phyloP scores from a whole-genome alignment of 495 filamentous ascomycete genomes.

The Lophiotrema nucula region DNA sequence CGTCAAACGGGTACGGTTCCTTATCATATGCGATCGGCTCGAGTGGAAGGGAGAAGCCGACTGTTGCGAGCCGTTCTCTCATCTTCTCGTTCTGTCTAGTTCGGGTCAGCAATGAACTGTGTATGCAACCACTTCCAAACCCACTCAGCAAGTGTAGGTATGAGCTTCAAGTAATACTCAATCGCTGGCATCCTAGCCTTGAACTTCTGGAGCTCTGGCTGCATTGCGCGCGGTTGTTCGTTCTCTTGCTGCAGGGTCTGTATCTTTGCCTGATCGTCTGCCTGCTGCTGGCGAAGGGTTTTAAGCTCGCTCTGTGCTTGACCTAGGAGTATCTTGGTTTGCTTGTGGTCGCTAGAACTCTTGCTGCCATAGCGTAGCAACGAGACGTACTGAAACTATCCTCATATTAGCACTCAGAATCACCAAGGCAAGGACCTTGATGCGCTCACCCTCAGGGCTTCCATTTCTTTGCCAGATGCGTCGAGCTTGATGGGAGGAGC shows the following conservation, averaged over 20 bases:
- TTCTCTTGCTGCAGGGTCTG: constrained; percentile 29
- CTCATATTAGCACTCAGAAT: not conserved
- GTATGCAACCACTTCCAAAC: constrained; percentile 6
- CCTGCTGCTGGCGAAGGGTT: constrained; percentile 5
- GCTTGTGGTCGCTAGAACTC: not conserved
- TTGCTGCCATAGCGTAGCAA: constrained; percentile 37
- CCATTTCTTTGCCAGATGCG: constrained; percentile 34
- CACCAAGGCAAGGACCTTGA: constrained; percentile 2
- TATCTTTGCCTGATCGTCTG: constrained; percentile 24
- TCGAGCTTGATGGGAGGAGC: constrained; percentile 42
- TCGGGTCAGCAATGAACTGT: not conserved
- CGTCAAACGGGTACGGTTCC: constrained; percentile 10
- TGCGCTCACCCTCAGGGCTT: constrained; percentile 40
- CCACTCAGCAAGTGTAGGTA: constrained; percentile 37
- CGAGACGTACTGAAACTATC: constrained; percentile 47
- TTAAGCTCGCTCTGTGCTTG: constrained; percentile 2
- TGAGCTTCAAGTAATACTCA: constrained; percentile 34
- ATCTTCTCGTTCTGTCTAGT: constrained; percentile 37
- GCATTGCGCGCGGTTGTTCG: constrained; percentile 19
- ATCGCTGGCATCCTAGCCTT: constrained; percentile 36
- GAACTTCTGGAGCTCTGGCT: constrained; percentile 33
- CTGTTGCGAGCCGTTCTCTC: constrained; percentile 27
- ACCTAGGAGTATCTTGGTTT: not conserved
- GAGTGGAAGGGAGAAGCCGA: constrained; percentile 35
- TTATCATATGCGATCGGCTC: constrained; percentile 25